Conservation (phyloP, 1,284 basidiomycete species). For the Cystobasidium pallidum region DNA sequence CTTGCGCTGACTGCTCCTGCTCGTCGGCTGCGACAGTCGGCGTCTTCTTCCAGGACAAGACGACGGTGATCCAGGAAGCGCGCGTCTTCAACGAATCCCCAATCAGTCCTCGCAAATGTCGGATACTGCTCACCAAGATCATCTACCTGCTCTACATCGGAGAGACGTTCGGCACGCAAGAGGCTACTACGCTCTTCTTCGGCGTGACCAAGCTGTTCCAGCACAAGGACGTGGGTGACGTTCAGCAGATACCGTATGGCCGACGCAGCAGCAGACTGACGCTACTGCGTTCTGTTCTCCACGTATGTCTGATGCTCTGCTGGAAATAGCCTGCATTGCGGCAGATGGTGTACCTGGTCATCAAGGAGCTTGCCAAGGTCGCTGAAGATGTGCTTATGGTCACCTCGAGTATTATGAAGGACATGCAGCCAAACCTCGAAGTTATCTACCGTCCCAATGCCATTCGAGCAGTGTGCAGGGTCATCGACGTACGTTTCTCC, state of each 20-base stretch:
- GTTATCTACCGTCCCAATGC: constrained; percentile 98
- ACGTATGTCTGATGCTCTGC: background rate
- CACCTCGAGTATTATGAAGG: constrained; percentile 99
- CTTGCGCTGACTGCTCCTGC: background rate
- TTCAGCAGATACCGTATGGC: background rate
- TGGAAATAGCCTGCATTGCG: constrained; percentile 79
- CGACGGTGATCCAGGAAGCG: constrained; percentile 93
- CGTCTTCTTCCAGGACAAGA: constrained; percentile 56
- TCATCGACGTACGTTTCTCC: constrained; percentile 81
- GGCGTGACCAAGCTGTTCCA: constrained; percentile 99
- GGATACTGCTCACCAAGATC: constrained; percentile 82
- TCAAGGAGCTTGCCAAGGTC: constrained; percentile 95
- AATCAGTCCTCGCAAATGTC: constrained; percentile 89
- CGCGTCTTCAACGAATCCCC: constrained; percentile 99
- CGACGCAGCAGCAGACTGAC: no score
- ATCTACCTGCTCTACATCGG: constrained; percentile 96
- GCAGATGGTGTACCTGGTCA: constrained; percentile 97
- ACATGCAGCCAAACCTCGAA: constrained; percentile 99
- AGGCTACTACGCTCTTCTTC: constrained; percentile 97
- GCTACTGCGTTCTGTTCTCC: no score
- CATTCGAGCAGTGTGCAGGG: constrained; percentile 91
- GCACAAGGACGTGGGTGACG: constrained; percentile 88
- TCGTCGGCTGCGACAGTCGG: constrained; percentile 47
- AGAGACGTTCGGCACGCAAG: constrained; percentile 91
- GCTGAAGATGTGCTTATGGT: constrained; percentile 99